Base-by-base conservation (phyloP, 352 stramenopile species). In the Phytophthora cryptogea region DNA sequence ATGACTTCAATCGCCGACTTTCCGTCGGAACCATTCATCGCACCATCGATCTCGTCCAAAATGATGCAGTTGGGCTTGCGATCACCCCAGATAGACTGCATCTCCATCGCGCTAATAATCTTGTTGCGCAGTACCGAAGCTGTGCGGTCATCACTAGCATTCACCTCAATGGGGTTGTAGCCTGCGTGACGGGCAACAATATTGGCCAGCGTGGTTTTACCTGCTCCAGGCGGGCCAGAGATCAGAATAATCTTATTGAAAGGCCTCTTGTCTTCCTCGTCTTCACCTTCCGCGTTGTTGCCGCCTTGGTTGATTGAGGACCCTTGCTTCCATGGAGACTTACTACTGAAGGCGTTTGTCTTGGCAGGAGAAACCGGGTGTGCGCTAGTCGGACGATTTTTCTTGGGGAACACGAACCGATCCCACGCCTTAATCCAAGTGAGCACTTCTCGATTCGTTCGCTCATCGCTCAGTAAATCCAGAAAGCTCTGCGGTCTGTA, bases 21-120 rank as follows among this genome's bases (percentile, higher is more conserved):
- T 16, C 86, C 86, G 51, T 96, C 79, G 59, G 74, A 77, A 61
- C 97, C 74, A 63, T 94, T 91, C 72, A 94, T 97, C 0, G 96
- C 95, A 16, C 97, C 97, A 70, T 99, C 97, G 46, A 99, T 96
- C 74, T 99, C 97, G 67, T 99, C 97, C 8, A 99, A 66, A 69
- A 99, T 98, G 59, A 99, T 89, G 63, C 94, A 98, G 62, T 99
- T 99, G 5, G 96, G 96, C 58, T 92, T 94, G 43, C 88, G 86
- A 26, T 89, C 77, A 3, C 85, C 87, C 51, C 80, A 92, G 43
- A 96, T 90, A 7, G 89, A 95, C 54, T 94, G 85, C 82, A 95
- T 96, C 64, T 97, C 88, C 88, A 98, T 96, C 5, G 92, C 89
- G 57, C 86, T 93, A 55, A 94, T 86, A 54, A 95, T 77, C 55